A percentile compares a stretch with the other conserved stretches of the same genome.
phyloP scores from a whole-genome alignment of 2,329 filamentous ascomycete species.

The Microcyclospora tardicrescens region DNA sequence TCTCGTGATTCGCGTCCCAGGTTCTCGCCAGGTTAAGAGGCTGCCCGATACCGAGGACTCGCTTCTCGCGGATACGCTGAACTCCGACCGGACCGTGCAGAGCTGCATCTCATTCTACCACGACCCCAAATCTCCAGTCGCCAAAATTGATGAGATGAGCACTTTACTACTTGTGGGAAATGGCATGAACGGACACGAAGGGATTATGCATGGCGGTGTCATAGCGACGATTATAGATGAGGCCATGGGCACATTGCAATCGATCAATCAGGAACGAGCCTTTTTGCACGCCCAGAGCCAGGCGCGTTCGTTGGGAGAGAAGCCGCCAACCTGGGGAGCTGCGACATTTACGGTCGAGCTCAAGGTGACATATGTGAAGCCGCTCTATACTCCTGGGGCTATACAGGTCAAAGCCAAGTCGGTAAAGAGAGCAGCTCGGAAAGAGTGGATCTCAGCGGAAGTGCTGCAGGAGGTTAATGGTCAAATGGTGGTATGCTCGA shows the following conservation, averaged over 20 bases:
- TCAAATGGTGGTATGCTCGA: constrained; percentile 36
- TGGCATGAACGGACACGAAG: constrained; percentile 41
- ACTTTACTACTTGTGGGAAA: constrained; percentile 35
- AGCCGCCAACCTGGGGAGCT: constrained; percentile 8
- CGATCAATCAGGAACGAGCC: constrained; percentile 26
- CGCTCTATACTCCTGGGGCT: constrained; percentile 38
- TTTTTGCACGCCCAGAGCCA: constrained; percentile 4
- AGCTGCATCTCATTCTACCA: constrained; percentile 33
- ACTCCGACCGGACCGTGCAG: constrained; percentile 37
- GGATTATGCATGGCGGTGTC: constrained; percentile 45
- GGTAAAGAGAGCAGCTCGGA: constrained; percentile 39
- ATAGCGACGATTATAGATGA: constrained; percentile 48
- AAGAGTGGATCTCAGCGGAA: constrained; percentile 37
- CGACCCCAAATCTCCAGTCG: constrained; percentile 20
- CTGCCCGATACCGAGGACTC: constrained; percentile 32
- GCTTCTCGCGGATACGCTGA: constrained; percentile 42
- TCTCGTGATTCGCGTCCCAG: constrained; percentile 27
- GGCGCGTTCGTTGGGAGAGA: constrained; percentile 12
- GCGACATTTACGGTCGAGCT: constrained; percentile 38
- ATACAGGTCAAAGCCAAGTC: constrained; percentile 34
- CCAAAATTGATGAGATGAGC: constrained; percentile 22
- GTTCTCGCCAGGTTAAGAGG: constrained; percentile 26
- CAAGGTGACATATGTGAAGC: constrained; percentile 42
- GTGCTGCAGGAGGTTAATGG: constrained; percentile 35
- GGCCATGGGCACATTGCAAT: constrained; percentile 38